phyloP scores from a whole-genome alignment of 2,329 filamentous ascomycete genomes.

The Endoconidiophora laricicola region DNA sequence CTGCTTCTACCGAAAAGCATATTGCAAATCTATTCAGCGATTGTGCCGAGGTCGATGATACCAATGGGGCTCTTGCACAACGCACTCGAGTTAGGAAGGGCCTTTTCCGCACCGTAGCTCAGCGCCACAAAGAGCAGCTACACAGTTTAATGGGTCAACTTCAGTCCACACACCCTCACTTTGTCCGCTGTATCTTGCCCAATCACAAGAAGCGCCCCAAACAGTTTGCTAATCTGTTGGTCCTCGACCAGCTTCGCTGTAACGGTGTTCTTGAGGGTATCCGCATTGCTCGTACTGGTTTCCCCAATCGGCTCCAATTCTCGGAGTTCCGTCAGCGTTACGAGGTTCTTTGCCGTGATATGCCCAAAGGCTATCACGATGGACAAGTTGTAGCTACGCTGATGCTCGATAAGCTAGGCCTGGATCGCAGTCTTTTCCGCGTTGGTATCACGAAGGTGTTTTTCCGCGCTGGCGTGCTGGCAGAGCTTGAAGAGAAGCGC shows the following conservation, averaged over 20 bases:
- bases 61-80: slow-evolving; percentile 35
- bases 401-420: slow-evolving; percentile 75
- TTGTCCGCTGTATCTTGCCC: slow-evolving; percentile 91
- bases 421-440: slow-evolving; percentile 76
- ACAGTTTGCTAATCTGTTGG: slow-evolving; percentile 77
- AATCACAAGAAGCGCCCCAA: slow-evolving; percentile 97
- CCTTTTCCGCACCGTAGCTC: slow-evolving; percentile 88
- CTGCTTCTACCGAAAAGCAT: slow-evolving; percentile 66
- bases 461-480: slow-evolving; percentile 88
- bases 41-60: slow-evolving; percentile 62
- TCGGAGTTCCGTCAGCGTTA: slow-evolving; percentile 90
- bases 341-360: slow-evolving; percentile 75
- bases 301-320: slow-evolving; percentile 85
- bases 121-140: slow-evolving; percentile 95
- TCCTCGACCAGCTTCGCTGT: slow-evolving; percentile 90
- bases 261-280: slow-evolving; percentile 99
- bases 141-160: slow-evolving; percentile 89
- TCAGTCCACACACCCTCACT: slow-evolving; percentile 92
- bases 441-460: slow-evolving; percentile 96
- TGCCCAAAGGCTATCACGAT: slow-evolving; percentile 82
- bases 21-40: slow-evolving; percentile 74
- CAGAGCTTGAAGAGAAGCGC: slow-evolving; percentile 89
- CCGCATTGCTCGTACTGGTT: slow-evolving; percentile 87
- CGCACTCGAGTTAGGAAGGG: slow-evolving; percentile 87
- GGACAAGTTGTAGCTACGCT: slow-evolving; percentile 70